These are phyloP conservation scores for Acmispon strigosus DNA, from an alignment of 306 rosid species.

Conservation along the genomic window DNA sequence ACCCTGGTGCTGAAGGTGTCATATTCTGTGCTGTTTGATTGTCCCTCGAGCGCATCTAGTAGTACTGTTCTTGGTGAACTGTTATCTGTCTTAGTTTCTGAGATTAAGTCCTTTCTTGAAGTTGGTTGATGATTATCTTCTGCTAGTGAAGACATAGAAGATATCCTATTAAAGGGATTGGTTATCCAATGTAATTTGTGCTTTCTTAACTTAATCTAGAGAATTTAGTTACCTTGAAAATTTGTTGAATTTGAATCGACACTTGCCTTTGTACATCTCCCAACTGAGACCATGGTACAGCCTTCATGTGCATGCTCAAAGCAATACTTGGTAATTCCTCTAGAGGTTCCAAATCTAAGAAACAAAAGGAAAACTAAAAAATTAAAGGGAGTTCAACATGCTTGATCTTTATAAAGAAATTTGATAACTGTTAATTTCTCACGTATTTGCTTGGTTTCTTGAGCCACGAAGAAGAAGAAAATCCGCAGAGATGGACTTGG, in stretches of 20 bases:
- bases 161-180: background rate
- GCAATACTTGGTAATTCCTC: constrained; percentile 54
- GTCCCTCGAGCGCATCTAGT: constrained; percentile 43
- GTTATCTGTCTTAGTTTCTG: constrained; percentile 26
- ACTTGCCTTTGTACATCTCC: constrained; percentile 24
- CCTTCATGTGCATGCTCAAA: constrained; percentile 54
- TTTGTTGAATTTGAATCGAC: constrained; percentile 23
- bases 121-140: constrained; percentile 23
- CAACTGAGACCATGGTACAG: constrained; percentile 54
- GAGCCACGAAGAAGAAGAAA: constrained; percentile 67
- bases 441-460: constrained; percentile 53
- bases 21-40: constrained; percentile 70
- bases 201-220: background rate
- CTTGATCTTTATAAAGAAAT: background rate
- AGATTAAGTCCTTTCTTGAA: constrained; percentile 17
- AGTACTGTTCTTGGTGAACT: constrained; percentile 53
- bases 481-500: constrained; percentile 56
- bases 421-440: background rate
- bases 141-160: constrained; percentile 11
- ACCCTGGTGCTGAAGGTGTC: constrained; percentile 56
- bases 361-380: background rate
- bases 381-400: background rate
- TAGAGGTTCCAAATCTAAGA: constrained; percentile 30
- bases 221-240: constrained; percentile 47
- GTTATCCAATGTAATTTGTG: background rate